Percentiles rank a stretch among this genome's conserved stretches.
phyloP scores from a whole-genome alignment of 148 eudicot species.

The Cornus kousa region DNA sequence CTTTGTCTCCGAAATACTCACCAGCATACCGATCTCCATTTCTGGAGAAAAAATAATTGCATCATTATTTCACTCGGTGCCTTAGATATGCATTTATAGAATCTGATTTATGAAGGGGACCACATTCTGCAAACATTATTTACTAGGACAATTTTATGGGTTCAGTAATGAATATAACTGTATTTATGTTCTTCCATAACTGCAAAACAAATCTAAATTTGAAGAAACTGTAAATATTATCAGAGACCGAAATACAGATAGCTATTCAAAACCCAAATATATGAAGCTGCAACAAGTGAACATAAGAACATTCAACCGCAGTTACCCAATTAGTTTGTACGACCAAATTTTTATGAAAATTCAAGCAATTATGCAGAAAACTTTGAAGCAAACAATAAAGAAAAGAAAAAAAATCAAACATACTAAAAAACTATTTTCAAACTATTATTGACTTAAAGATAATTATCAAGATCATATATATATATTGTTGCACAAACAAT shows the following conservation, averaged over 20 bases:
- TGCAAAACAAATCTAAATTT: background rate
- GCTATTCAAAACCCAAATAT: background rate
- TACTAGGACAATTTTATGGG: background rate
- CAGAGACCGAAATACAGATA: background rate
- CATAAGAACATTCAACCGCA: background rate
- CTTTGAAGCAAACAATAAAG: background rate
- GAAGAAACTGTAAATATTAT: background rate
- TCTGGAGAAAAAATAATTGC: constrained; percentile 30
- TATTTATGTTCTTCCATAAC: background rate
- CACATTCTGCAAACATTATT: background rate
- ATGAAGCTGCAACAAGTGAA: background rate
- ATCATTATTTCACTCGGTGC: background rate
- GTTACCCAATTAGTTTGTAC: background rate
- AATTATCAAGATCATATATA: background rate
- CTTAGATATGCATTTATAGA: background rate
- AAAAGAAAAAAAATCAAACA: background rate
- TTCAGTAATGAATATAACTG: background rate
- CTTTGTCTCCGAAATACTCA: constrained; percentile 89
- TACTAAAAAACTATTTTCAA: background rate
- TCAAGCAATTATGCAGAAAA: background rate
- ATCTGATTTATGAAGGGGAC: background rate
- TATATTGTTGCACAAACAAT: too few species aligned
- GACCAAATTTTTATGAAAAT: background rate
- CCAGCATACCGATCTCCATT: constrained; percentile 95
- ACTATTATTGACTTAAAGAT: background rate